phyloP scores from a whole-genome alignment of 2,329 filamentous ascomycete genomes.

The Teratosphaeria destructans region DNA sequence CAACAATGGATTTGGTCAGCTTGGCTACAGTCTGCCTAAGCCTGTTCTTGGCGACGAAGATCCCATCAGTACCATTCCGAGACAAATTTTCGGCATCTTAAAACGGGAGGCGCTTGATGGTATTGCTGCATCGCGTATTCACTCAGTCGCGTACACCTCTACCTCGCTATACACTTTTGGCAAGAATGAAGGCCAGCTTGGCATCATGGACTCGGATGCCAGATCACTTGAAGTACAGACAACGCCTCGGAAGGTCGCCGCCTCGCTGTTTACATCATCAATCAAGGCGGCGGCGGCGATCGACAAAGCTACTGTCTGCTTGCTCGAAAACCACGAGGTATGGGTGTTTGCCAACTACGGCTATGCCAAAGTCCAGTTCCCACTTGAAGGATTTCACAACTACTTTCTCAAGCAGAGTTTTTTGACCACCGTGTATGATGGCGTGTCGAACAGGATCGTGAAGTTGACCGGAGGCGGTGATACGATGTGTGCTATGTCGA shows the following conservation, averaged over 20 bases:
- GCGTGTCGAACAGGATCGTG: conserved; percentile 55
- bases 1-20: conserved; percentile 71
- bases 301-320: conserved; percentile 74
- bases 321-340: conserved; percentile 79
- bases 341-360: conserved; percentile 94
- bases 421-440: conserved; percentile 54
- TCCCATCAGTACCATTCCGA: conserved; percentile 67
- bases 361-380: conserved; percentile 82
- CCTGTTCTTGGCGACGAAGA: conserved; percentile 64
- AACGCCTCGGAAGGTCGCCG: conserved; percentile 75
- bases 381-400: conserved; percentile 61
- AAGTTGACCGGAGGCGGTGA: conserved; percentile 78
- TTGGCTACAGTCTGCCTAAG: conserved; percentile 71
- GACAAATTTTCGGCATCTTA: conserved; percentile 82
- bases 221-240: conserved; percentile 77
- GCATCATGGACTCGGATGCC: conserved; percentile 88
- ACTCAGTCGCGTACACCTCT: conserved; percentile 80
- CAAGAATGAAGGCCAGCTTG: conserved; percentile 88
- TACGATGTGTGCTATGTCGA: conserved; percentile 80
- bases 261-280: conserved; percentile 61
- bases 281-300: conserved; percentile 80
- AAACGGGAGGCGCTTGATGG: conserved; percentile 78
- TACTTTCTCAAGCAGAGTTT: conserved; percentile 58
- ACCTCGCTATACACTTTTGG: conserved; percentile 85
- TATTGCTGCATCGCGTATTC: conserved; percentile 76